These are phyloP conservation scores for Chrysoporthe austroafricana DNA, from an alignment of 2,329 filamentous ascomycete genomes.

Conservation along the genomic window DNA sequence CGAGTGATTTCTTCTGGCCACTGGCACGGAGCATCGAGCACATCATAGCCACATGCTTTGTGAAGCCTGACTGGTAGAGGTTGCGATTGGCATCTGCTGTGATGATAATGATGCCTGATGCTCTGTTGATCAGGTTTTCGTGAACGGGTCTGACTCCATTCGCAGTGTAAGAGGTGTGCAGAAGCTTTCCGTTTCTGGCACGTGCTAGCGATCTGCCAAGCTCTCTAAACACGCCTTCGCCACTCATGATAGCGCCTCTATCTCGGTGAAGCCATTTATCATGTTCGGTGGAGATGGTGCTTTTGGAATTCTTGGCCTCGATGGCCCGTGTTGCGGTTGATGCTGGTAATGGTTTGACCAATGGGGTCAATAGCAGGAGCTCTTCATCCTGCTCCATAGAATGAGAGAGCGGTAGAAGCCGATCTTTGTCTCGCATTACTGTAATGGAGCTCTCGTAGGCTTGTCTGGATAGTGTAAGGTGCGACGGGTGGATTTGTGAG, in stretches of 20 bases:
- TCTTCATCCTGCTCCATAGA: conserved; percentile 85
- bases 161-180: conserved; percentile 94
- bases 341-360: conserved; percentile 90
- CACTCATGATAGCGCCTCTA: conserved; percentile 76
- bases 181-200: conserved; percentile 80
- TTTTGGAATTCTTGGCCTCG: conserved; percentile 52
- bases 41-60: conserved; percentile 95
- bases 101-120: conserved; percentile 85
- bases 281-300: conserved; percentile 45
- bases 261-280: conserved; percentile 64
- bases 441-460: conserved; percentile 94
- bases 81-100: conserved; percentile 95
- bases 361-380: conserved; percentile 82
- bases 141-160: conserved; percentile 92
- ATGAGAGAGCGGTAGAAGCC: conserved; percentile 79
- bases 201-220: conserved; percentile 86
- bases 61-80: conserved; percentile 90
- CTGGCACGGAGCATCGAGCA: conserved; percentile 79
- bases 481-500: conserved; percentile 79
- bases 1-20: conserved; percentile 83
- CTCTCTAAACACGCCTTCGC: conserved; percentile 90
- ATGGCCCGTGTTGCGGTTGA: conserved; percentile 79
- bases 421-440: conserved; percentile 86
- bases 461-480: conserved; percentile 78
- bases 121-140: conserved; percentile 87